phyloP scores from a whole-genome alignment of 176 grass and related monocot species.

The Microstegium vimineum region DNA sequence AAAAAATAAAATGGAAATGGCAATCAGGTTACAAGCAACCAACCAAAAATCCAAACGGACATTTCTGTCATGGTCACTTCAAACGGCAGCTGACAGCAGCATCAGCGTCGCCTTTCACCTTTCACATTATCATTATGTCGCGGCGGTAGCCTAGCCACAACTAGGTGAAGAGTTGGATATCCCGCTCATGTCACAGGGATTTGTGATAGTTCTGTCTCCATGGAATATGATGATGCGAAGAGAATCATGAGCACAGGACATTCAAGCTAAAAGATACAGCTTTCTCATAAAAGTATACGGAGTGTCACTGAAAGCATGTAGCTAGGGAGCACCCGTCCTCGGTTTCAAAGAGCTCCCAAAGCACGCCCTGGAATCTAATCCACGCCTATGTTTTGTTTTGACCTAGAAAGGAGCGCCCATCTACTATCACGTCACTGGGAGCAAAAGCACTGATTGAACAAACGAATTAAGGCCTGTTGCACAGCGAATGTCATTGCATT shows the following conservation, averaged over 20 bases:
- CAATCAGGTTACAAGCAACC: not conserved
- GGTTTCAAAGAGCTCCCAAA: not conserved
- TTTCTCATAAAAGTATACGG: constrained; percentile 2
- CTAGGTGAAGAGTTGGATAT: not conserved
- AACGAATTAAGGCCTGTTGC: not conserved
- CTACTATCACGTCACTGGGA: not conserved
- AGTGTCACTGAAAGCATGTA: not conserved
- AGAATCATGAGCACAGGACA: not conserved
- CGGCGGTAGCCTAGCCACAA: not conserved
- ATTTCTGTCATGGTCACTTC: not conserved
- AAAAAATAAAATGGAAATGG: no score
- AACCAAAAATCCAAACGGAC: not conserved
- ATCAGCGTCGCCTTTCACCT: not conserved
- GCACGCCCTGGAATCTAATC: not conserved
- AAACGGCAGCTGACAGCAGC: not conserved
- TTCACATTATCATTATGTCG: no score
- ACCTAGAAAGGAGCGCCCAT: not conserved
- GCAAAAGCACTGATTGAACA: not conserved
- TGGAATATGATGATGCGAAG: constrained; percentile 28
- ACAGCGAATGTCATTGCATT: not conserved
- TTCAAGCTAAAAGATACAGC: not conserved
- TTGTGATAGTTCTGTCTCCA: not conserved
- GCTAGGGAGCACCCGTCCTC: not conserved
- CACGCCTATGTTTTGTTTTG: not conserved
- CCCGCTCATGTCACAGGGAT: not conserved